These are phyloP conservation scores for Cystobasidiaceae sp. DNA, from an alignment of 1,284 basidiomycete genomes.

Conservation along the genomic window DNA sequence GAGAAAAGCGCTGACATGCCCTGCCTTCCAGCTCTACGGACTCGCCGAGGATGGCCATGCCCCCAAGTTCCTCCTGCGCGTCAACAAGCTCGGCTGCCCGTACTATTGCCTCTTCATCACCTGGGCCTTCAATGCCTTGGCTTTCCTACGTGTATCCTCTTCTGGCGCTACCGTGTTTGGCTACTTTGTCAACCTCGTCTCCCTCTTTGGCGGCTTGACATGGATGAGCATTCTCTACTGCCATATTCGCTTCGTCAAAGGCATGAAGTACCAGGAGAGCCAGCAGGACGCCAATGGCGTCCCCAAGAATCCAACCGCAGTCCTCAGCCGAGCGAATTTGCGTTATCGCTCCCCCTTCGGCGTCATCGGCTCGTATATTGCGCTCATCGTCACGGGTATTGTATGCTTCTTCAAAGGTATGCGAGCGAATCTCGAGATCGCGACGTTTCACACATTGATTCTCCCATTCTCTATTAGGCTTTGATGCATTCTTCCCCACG, in stretches of 20 bases:
- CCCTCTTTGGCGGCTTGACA: constrained; percentile 60
- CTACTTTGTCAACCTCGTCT: constrained; percentile 66
- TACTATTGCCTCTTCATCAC: constrained; percentile 48
- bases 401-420: constrained; percentile 61
- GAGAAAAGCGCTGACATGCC: not conserved
- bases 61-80: constrained; percentile 52
- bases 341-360: constrained; percentile 63
- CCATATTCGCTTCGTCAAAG: constrained; percentile 68
- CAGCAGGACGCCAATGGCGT: not conserved
- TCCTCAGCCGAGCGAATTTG: constrained; percentile 58
- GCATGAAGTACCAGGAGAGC: constrained; percentile 57
- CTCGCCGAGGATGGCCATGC: constrained; percentile 55
- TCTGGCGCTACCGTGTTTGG: constrained; percentile 58
- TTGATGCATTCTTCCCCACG: constrained; percentile 21
- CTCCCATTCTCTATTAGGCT: constrained; percentile 6
- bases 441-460: too few species aligned
- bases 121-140: constrained; percentile 54
- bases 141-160: constrained; percentile 59
- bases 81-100: constrained; percentile 52
- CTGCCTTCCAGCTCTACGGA: constrained; percentile 48
- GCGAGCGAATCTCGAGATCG: not conserved
- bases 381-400: constrained; percentile 51
- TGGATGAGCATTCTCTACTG: constrained; percentile 60
- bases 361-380: constrained; percentile 47
- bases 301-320: constrained; percentile 39